phyloP scores from a whole-genome alignment of 2,329 filamentous ascomycete species.

The Alternaria brassicicola region DNA sequence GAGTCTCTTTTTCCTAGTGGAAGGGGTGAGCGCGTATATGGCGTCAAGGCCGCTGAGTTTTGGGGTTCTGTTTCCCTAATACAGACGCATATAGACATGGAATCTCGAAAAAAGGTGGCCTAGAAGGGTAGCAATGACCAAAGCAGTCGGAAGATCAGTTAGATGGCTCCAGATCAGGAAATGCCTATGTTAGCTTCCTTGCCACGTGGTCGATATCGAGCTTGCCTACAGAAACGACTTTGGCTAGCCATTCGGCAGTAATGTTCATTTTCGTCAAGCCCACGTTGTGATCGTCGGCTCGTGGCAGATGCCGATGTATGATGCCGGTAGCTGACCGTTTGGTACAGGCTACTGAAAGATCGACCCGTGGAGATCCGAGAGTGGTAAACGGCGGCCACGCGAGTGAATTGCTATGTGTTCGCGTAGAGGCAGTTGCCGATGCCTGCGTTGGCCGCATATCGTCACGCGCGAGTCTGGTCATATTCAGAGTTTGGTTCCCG shows the following conservation, averaged over 20 bases:
- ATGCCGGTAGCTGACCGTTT: slow-evolving; percentile 10
- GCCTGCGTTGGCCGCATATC: neutral
- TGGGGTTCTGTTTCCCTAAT: neutral
- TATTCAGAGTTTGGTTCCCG: slow-evolving; percentile 1
- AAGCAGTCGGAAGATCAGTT: neutral
- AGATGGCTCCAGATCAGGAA: neutral
- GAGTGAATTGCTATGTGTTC: neutral
- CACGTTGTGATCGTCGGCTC: slow-evolving; percentile 2
- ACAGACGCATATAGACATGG: neutral
- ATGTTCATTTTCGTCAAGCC: neutral
- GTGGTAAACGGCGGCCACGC: neutral
- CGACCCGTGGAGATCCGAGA: neutral
- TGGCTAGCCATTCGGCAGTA: neutral
- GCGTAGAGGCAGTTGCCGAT: neutral
- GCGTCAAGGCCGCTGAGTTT: neutral
- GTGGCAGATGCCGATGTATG: slow-evolving; percentile 2
- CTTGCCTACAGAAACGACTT: neutral
- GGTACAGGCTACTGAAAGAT: slow-evolving; percentile 2
- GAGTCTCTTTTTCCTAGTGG: neutral
- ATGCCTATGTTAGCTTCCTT: neutral
- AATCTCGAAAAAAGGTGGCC: neutral
- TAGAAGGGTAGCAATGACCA: neutral
- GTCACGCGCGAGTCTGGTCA: neutral
- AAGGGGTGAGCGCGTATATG: neutral
- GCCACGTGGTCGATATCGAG: neutral